phyloP scores from a whole-genome alignment of 192 early-diverging fungal genomes.

The Coemansia guatemalensis region DNA sequence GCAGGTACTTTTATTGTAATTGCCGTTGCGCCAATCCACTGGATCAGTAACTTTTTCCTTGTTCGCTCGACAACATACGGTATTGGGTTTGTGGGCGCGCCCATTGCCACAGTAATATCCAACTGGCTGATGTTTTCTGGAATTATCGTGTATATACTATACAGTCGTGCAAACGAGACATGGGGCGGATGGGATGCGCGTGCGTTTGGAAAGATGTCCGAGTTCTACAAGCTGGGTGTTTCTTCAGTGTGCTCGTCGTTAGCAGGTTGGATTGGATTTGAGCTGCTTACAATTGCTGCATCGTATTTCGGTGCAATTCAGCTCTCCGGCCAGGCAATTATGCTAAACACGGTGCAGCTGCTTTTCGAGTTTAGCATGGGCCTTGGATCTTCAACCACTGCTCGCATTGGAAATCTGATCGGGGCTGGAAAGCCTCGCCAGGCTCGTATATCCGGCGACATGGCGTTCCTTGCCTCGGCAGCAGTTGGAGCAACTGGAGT shows the following conservation, averaged over 20 bases:
- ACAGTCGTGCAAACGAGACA: conserved; percentile 61
- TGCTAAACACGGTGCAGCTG: conserved; percentile 69
- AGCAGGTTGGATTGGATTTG: conserved; percentile 81
- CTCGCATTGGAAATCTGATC: conserved; percentile 76
- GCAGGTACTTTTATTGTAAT: conserved; percentile 70
- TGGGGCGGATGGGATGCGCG: conserved; percentile 85
- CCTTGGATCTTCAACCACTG: conserved; percentile 71
- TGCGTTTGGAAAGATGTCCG: conserved; percentile 62
- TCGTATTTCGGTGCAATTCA: conserved; percentile 73
- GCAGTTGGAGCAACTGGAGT: conserved; percentile 57
- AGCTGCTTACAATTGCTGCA: conserved; percentile 65
- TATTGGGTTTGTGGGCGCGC: conserved; percentile 79
- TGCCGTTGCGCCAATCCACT: conserved; percentile 69
- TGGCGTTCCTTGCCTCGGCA: conserved; percentile 59
- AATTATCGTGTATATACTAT: conserved; percentile 61
- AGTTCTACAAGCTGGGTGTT: conserved; percentile 66
- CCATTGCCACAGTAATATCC: conserved; percentile 68
- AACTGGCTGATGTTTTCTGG: conserved; percentile 68
- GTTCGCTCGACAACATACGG: conserved; percentile 65
- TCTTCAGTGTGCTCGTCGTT: conserved; percentile 81
- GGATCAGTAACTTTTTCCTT: conserved; percentile 72
- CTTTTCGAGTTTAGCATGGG: conserved; percentile 73
- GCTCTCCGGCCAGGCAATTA: conserved; percentile 82
- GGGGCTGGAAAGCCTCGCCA: conserved; percentile 57
- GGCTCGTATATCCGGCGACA: conserved; percentile 57